Percentiles rank a stretch among this genome's conserved stretches.
Evolutionary conservation across 2,329 filamentous ascomycete genomes (phyloP).

Genomic region (Ophiostoma novo-ulmi): DNA sequence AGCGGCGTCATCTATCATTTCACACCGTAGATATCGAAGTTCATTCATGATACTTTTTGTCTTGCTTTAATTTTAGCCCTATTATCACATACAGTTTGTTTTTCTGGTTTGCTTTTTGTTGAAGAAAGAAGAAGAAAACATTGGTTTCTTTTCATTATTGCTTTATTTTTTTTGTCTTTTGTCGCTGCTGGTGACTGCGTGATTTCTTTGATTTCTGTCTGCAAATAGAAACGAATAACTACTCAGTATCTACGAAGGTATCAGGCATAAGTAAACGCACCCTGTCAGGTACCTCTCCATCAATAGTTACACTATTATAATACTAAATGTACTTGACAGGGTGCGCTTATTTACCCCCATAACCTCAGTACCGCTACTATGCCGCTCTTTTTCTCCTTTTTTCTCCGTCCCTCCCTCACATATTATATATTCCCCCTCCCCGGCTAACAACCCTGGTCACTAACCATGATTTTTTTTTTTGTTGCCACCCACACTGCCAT

Average conservation of each 20-base stretch:
- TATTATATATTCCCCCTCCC: not conserved
- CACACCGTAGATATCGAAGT: not conserved
- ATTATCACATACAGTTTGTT: too few species aligned
- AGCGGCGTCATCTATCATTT: not conserved
- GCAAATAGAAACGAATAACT: too few species aligned
- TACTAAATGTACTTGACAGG: too few species aligned
- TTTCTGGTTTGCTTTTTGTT: too few species aligned
- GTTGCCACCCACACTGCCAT: conserved; percentile 11
- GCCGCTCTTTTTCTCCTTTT: conserved; percentile 3
- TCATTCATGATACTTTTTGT: not conserved
- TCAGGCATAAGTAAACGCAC: too few species aligned
- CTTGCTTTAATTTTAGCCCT: not conserved
- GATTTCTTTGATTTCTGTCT: not conserved
- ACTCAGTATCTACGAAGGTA: too few species aligned
- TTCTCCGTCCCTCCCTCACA: not conserved
- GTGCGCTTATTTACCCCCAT: too few species aligned
- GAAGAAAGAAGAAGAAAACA: too few species aligned
- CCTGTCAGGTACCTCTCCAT: too few species aligned
- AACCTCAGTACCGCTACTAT: not conserved
- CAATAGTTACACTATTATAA: too few species aligned
- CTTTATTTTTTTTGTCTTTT: not conserved
- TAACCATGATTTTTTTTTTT: not conserved
- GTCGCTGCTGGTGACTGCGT: not conserved
- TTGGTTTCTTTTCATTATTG: not conserved
- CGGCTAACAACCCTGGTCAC: conserved; percentile 3